phyloP scores from a whole-genome alignment of 345 rosid species.

The Fremontodendron californicum region DNA sequence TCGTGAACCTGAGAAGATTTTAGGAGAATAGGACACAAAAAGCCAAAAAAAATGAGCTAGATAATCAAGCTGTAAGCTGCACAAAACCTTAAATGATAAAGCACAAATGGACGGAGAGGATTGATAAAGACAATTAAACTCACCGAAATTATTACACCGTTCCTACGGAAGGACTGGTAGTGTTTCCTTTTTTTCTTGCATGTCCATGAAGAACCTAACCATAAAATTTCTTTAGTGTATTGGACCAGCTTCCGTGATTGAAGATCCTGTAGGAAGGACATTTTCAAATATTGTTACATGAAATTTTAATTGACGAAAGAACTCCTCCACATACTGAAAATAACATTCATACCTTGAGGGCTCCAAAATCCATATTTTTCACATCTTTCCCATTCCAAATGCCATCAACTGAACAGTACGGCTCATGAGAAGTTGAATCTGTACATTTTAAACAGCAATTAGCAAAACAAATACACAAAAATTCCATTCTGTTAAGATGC shows the following conservation, averaged over 20 bases:
- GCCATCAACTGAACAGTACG: constrained; percentile 14
- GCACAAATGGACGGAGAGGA: background rate
- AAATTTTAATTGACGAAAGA: background rate
- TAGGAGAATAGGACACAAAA: background rate
- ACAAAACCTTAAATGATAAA: background rate
- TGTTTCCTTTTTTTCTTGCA: constrained; percentile 57
- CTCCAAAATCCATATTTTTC: constrained; percentile 20
- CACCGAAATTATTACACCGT: constrained; percentile 67
- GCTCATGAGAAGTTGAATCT: constrained; percentile 34
- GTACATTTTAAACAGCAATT: constrained; percentile 11
- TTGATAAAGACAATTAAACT: constrained; percentile 22
- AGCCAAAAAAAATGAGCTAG: background rate
- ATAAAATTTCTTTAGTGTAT: constrained; percentile 29
- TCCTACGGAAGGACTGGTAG: constrained; percentile 55
- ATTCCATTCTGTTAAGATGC: background rate
- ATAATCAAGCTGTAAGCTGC: background rate
- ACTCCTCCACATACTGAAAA: background rate
- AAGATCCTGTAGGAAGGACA: constrained; percentile 24
- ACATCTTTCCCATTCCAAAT: constrained; percentile 23
- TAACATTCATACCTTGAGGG: constrained; percentile 35
- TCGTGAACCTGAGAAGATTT: constrained; percentile 50
- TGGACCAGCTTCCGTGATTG: constrained; percentile 28
- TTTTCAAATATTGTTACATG: background rate
- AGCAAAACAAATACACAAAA: background rate
- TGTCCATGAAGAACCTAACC: constrained; percentile 69